Conservation (phyloP, 2,329 filamentous ascomycete genomes). For the Thielaviopsis populi region DNA sequence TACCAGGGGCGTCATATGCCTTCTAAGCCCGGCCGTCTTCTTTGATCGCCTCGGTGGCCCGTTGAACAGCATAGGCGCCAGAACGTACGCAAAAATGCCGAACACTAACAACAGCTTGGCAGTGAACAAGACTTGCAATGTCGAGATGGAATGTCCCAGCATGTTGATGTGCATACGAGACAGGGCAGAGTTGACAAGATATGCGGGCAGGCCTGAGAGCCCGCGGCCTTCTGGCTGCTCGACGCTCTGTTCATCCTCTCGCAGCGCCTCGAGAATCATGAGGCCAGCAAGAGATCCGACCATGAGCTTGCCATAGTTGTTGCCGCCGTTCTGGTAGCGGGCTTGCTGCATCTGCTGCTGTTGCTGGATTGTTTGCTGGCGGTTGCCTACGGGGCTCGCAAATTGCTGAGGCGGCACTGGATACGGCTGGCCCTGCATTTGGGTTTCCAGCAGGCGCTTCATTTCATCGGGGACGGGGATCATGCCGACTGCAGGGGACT, state of each 20-base stretch:
- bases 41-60: background rate
- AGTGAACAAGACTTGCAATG: conserved; percentile 32
- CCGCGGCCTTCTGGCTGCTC: conserved; percentile 51
- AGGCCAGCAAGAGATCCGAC: conserved; percentile 80
- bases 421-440: conserved; percentile 42
- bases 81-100: conserved; percentile 39
- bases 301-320: conserved; percentile 65
- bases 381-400: conserved; percentile 31
- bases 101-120: conserved; percentile 39
- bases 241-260: conserved; percentile 48
- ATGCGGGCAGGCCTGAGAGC: conserved; percentile 48
- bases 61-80: conserved; percentile 39
- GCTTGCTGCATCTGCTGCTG: conserved; percentile 31
- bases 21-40: background rate
- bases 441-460: conserved; percentile 44
- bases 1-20: conserved; percentile 48
- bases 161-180: conserved; percentile 36
- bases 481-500: conserved; percentile 38
- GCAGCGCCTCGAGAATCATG: conserved; percentile 76
- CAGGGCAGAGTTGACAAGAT: conserved; percentile 37
- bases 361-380: conserved; percentile 42
- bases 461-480: conserved; percentile 53
- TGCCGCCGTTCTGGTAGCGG: conserved; percentile 36
- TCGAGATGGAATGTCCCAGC: conserved; percentile 37
- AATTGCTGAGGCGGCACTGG: conserved; percentile 35